phyloP scores from a whole-genome alignment of 441 rosid species.

The Biscutella auriculata region DNA sequence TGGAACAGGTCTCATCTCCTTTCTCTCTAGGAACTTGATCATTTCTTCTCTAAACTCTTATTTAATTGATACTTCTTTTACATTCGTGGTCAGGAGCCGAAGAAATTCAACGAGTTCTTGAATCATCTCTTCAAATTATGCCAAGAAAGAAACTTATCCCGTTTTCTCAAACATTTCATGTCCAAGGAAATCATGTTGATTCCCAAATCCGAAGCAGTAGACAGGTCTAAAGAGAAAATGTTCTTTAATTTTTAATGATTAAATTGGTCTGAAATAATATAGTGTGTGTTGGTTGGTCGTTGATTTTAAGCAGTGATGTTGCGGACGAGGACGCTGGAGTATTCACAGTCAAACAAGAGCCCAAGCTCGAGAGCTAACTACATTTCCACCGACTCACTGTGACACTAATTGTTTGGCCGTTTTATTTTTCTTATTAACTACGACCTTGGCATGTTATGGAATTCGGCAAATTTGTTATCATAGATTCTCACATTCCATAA shows the following conservation, averaged over 20 bases:
- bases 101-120: conserved; percentile 63
- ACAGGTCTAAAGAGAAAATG: conserved; percentile 56
- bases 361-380: conserved; percentile 26
- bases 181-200: conserved; percentile 47
- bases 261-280: neutral
- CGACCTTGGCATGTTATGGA: no score
- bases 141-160: conserved; percentile 26
- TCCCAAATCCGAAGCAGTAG: conserved; percentile 69
- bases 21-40: neutral
- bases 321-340: conserved; percentile 44
- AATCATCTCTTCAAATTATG: conserved; percentile 28
- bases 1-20: conserved; percentile 52
- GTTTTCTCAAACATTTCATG: conserved; percentile 38
- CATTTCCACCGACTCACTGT: no score
- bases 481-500: no score
- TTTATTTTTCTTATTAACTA: no score
- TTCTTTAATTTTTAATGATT: neutral
- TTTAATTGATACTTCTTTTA: neutral
- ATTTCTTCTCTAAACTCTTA: neutral
- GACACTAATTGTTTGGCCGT: no score
- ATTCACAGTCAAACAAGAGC: conserved; percentile 37
- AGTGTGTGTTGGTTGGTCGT: neutral
- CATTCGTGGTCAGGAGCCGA: conserved; percentile 58
- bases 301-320: conserved; percentile 43
- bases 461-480: no score